Base-by-base conservation (phyloP, 2,329 filamentous ascomycete genomes). In the Emmonsia crescens region DNA sequence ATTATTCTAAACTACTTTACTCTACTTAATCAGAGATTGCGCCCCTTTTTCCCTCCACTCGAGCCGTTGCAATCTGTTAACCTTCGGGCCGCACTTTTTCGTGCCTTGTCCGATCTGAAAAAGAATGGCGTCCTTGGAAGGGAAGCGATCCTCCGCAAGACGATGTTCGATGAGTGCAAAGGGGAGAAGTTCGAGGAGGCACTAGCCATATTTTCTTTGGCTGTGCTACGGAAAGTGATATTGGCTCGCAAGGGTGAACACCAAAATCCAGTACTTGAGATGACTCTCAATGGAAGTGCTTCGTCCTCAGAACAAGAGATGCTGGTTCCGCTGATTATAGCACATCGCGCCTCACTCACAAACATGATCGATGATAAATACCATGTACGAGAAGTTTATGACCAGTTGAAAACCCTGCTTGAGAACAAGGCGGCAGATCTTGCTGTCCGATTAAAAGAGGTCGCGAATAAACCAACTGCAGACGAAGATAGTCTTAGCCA, bases 151-250 rank as follows among this genome's bases (percentile, higher is more conserved):
- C 77, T 97, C 38, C 85, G 94, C 59, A 96, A 96, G 78, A 96
- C 91, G 0, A 96, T 96, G 89, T 79, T 99, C 59, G 94, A 99
- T 71, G 93, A 99, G 68, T 99, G 94, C 76, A 92, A 89, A 66
- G 93, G 93, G 5, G 91, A 96, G 60, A 87, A 90, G 65, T 84
- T 97, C 60, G 91, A 92, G 71, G 94, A 99, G 71, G 78, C 96
- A 1, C 80, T 97, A 33, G 85, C 90, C 2, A 80, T 85, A 0
- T 95, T 99, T 69, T 96, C 93, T 1, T 89, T 89, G 16, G 83
- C 85, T 0, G 91, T 96, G 0, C 74, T 97, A 64, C 89, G 89
- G 70, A 91, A 87, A 69, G 74, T 83, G 0, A 29, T 46, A 63
- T 36, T 31, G 55, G 27, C 0, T 77, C 80, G 49, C 71, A 77